Evolutionary conservation across 2,329 filamentous ascomycete genomes (phyloP).

Genomic region (Aspergillus candidus): DNA sequence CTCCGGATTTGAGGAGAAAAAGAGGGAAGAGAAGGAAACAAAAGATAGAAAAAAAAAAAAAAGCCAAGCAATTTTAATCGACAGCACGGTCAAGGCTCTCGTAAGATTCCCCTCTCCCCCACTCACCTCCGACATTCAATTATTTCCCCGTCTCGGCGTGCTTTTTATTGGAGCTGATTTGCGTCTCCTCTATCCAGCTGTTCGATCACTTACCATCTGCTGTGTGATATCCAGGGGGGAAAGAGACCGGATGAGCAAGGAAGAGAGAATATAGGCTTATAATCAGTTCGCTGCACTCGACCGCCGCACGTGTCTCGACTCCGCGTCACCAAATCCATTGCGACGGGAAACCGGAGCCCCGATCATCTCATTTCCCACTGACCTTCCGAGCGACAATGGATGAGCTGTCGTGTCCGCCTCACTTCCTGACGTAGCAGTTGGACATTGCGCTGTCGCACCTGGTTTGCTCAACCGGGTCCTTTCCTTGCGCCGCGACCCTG

Average conservation of each 20-base stretch:
- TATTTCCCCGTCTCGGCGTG: constrained; percentile 3
- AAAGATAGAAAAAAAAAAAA: constrained; percentile 2
- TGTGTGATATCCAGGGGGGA: too few relatives aligned
- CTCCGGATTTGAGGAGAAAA: background rate
- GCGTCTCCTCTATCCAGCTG: too few relatives aligned
- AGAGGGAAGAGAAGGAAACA: constrained; percentile 1
- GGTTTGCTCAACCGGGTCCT: constrained; percentile 14
- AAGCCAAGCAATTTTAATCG: too few relatives aligned
- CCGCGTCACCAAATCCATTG: too few relatives aligned
- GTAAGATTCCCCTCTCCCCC: background rate
- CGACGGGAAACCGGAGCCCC: too few relatives aligned
- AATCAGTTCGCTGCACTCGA: constrained; percentile 1
- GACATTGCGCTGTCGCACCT: constrained; percentile 18
- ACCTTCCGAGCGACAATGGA: constrained; percentile 27
- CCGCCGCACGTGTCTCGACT: constrained; percentile 7
- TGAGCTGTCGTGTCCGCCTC: constrained; percentile 22
- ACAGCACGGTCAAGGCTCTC: too few relatives aligned
- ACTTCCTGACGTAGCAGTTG: constrained; percentile 25
- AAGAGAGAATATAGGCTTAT: constrained; percentile 1
- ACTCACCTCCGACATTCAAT: background rate
- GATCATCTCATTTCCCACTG: constrained; percentile 2
- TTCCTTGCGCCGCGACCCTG: constrained; percentile 10
- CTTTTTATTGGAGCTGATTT: too few relatives aligned
- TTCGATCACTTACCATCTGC: too few relatives aligned
- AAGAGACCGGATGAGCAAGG: background rate